Base-by-base conservation (phyloP, 129 eudicot species). In the Helianthus tuberosus region DNA sequence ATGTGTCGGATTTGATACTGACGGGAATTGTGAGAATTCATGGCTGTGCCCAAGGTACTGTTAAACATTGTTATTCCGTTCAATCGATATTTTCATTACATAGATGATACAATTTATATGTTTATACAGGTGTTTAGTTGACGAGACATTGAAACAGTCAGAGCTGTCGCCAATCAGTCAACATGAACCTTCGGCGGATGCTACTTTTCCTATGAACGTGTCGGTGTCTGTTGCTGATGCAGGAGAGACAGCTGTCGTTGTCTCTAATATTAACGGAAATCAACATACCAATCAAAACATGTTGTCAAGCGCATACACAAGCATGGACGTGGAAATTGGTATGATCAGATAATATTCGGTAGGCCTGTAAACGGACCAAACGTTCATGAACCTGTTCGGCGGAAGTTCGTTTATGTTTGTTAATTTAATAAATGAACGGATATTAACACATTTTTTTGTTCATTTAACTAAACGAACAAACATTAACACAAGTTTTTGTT, bases 1-100 rank as follows among this genome's bases (percentile, higher is more conserved):
- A 77, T 94, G 98, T 78, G 98, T 94, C 69, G 97, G 93, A 68
- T 90, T 94, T 83, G 97, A 94, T 83, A 55, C 98, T 53, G 96
- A 94, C 47, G 93, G 86, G 66, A 79, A 86, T 69, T 86, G 85
- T 75, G 96, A 90, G 69, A 74, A 78, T 76, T 88, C 97, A 55
- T 94, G 98, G 98, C 72, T 88, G 60, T 92, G 98, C 74, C 94
- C 96, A 66, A 87, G 94, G 98, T 92, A 90, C 75, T 74, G 49
- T 61, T 68, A 32, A 63, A 20, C 50, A 43, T 25, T 36, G 29
- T n/a, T 27, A 41, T 50, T 48, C 25, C 75, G 47, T 46, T 5
- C 10, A 15, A 11, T 47, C 25, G 59, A 36, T 46, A 70, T 54
- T 71, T 23, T 82, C 43, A 11, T 71, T 69, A 50, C 46, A 54